phyloP scores from a whole-genome alignment of 176 grass and related monocot genomes.

The Elymus sibiricus region DNA sequence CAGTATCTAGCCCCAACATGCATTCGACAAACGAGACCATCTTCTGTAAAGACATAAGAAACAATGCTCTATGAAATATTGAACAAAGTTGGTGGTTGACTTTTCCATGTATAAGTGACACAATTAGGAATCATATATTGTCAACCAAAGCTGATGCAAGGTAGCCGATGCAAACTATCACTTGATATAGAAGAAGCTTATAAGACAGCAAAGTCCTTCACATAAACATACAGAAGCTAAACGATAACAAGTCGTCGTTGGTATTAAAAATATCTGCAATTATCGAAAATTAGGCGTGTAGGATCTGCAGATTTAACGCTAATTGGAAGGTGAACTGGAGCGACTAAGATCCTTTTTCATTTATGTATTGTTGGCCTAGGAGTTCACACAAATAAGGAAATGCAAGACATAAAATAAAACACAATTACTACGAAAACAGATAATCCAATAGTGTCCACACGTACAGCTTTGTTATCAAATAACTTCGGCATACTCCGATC shows the following conservation, averaged over 20 bases:
- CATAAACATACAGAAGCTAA: neutral
- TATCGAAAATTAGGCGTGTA: neutral
- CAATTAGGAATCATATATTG: neutral
- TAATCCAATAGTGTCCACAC: slow-evolving; percentile 16
- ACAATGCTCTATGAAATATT: neutral
- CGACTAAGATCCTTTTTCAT: neutral
- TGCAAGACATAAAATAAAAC: neutral
- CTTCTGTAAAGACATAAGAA: slow-evolving; percentile 51
- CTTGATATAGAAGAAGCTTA: neutral
- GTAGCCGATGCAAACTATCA: neutral
- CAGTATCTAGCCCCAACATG: slow-evolving; percentile 68
- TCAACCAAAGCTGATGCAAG: neutral
- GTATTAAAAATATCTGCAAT: neutral
- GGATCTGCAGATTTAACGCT: neutral
- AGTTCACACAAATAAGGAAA: neutral
- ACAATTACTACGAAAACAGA: neutral
- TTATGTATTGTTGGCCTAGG: neutral
- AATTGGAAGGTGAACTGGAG: neutral
- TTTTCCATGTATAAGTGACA: neutral
- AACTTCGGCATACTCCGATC: slow-evolving; percentile 51
- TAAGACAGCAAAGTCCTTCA: neutral
- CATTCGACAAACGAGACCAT: slow-evolving; percentile 67
- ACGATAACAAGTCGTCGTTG: neutral
- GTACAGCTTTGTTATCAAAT: slow-evolving; percentile 44
- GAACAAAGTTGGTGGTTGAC: neutral